These are phyloP conservation scores for Pezicula neosporulosa DNA, from an alignment of 2,329 filamentous ascomycete genomes.

Conservation along the genomic window DNA sequence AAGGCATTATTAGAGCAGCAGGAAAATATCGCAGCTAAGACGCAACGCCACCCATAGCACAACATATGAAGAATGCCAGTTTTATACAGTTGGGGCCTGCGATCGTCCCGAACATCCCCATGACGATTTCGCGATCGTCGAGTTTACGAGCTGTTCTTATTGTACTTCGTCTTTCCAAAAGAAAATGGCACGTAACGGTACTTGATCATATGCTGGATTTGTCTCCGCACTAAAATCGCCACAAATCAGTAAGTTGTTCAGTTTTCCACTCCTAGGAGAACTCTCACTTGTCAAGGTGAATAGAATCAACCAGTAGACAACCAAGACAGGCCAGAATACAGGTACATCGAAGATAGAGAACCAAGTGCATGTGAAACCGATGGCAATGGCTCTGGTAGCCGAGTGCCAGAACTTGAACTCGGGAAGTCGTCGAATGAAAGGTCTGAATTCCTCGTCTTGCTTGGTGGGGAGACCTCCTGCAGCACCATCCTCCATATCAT, in stretches of 20 bases:
- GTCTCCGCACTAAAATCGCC: constrained; percentile 75
- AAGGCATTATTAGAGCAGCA: constrained; percentile 17
- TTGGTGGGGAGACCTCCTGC: constrained; percentile 84
- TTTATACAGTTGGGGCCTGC: no score
- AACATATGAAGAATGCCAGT: no score
- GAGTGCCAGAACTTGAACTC: constrained; percentile 99
- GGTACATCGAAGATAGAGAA: constrained; percentile 94
- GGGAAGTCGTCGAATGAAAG: constrained; percentile 91
- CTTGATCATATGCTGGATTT: constrained; percentile 99
- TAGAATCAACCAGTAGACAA: constrained; percentile 98
- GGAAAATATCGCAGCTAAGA: constrained; percentile 9
- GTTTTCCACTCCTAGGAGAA: neutral
- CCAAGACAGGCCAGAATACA: constrained; percentile 97
- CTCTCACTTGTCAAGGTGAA: constrained; percentile 90
- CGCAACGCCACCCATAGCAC: neutral
- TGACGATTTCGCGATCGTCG: constrained; percentile 1
- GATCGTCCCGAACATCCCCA: neutral
- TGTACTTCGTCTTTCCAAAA: constrained; percentile 82
- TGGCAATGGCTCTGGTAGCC: constrained; percentile 79
- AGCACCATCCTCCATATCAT: constrained; percentile 92
- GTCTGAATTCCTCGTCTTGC: constrained; percentile 95
- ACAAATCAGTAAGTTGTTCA: neutral
- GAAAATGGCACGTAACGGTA: constrained; percentile 97
- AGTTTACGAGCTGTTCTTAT: constrained; percentile 50
- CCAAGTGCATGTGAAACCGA: constrained; percentile 87